Conservation (phyloP, 495 filamentous ascomycete species). For the Penicillium waksmanii region DNA sequence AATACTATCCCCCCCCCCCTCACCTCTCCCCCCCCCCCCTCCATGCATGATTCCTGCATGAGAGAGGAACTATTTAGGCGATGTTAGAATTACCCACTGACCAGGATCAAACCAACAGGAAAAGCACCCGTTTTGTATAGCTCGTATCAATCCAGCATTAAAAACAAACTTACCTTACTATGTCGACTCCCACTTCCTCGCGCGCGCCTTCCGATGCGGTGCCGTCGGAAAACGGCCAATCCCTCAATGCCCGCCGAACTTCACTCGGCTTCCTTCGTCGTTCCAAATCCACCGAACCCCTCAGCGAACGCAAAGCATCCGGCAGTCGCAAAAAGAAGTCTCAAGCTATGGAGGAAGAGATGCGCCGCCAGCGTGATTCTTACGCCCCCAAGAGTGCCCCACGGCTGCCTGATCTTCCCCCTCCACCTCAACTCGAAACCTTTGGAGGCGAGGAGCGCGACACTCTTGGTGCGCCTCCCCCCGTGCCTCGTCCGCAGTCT, state of each 20-base stretch:
- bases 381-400: conserved; percentile 73
- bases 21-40: not conserved
- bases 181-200: conserved; percentile 27
- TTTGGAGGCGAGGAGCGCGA: conserved; percentile 72
- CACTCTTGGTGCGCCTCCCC: conserved; percentile 19
- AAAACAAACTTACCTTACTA: conserved; percentile 13
- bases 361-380: conserved; percentile 67
- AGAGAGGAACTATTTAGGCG: not conserved
- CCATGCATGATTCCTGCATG: not conserved
- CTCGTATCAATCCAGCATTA: not conserved
- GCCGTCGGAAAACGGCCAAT: conserved; percentile 34
- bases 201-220: conserved; percentile 28
- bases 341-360: conserved; percentile 64
- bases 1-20: not conserved
- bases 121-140: too few species aligned
- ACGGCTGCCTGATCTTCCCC: conserved; percentile 75
- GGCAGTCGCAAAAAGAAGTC: conserved; percentile 69
- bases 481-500: conserved; percentile 25
- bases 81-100: not conserved
- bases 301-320: conserved; percentile 49
- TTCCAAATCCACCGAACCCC: conserved; percentile 73
- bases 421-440: conserved; percentile 65
- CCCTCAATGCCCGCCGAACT: conserved; percentile 36
- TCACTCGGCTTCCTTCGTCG: conserved; percentile 73
- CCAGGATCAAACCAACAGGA: not conserved